Conservation (phyloP, 208 protist species). For the Leishmania martiniquensis region DNA sequence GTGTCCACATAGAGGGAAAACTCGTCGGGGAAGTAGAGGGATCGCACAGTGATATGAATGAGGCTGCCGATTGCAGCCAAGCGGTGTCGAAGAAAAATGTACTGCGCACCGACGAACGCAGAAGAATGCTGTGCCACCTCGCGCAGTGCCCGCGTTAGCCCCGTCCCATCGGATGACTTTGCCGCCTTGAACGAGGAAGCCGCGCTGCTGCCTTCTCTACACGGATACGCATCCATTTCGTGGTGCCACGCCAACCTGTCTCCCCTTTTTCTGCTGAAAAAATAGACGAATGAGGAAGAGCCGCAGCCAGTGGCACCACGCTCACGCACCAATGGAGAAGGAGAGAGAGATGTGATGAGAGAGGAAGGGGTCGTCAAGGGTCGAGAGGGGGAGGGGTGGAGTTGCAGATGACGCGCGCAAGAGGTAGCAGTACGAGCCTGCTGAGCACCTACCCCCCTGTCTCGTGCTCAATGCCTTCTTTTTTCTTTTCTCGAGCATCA, state of each 20-base stretch:
- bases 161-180: not conserved
- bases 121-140: not conserved
- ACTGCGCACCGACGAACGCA: not conserved
- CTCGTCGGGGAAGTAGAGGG: conserved; percentile 77
- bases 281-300: not conserved
- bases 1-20: conserved; percentile 72
- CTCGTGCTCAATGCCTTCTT: too few species aligned
- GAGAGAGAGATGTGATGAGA: not conserved
- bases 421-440: too few species aligned
- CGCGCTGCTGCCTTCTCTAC: not conserved
- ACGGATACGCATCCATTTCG: not conserved
- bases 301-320: not conserved
- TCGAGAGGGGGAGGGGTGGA: too few species aligned
- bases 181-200: not conserved
- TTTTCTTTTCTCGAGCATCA: too few species aligned
- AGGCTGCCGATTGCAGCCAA: conserved; percentile 17
- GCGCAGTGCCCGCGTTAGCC: not conserved
- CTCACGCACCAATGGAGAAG: not conserved
- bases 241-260: not conserved
- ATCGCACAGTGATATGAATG: conserved; percentile 52
- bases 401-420: too few species aligned
- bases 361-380: too few species aligned
- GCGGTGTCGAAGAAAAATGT: conserved; percentile 13
- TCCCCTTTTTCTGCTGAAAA: not conserved
- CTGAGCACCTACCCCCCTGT: too few species aligned